phyloP scores from a whole-genome alignment of 345 rosid genomes.

The Bruguiera parviflora region DNA sequence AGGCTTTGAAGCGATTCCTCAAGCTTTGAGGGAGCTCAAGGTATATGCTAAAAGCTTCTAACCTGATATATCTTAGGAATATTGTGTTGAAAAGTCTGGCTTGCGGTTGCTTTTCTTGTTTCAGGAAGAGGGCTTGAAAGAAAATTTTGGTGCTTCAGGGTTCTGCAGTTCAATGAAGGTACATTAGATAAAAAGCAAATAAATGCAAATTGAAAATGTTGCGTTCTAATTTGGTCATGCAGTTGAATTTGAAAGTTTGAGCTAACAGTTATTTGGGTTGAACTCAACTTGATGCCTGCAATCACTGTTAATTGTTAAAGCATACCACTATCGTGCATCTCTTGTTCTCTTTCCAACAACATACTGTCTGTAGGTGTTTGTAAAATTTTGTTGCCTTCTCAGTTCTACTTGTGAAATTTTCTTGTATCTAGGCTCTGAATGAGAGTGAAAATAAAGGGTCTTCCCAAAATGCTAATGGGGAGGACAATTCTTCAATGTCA shows the following conservation, averaged over 20 bases:
- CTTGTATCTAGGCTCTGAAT: conserved; percentile 32
- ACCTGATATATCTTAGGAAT: background rate
- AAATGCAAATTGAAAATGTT: background rate
- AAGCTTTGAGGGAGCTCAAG: conserved; percentile 49
- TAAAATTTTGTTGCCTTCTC: background rate
- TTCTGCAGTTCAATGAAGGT: conserved; percentile 43
- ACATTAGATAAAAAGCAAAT: conserved; percentile 1
- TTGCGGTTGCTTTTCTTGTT: conserved; percentile 7
- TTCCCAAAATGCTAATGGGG: conserved; percentile 37
- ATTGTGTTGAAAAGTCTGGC: background rate
- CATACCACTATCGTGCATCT: background rate
- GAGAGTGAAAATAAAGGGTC: conserved; percentile 40
- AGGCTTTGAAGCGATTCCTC: conserved; percentile 69
- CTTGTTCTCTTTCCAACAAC: conserved; percentile 2
- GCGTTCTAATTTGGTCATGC: background rate
- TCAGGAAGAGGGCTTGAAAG: conserved; percentile 57
- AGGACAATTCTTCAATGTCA: conserved; percentile 42
- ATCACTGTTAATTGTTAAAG: background rate
- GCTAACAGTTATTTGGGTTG: background rate
- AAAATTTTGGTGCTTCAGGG: conserved; percentile 42
- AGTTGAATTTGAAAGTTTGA: background rate
- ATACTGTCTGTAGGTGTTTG: background rate
- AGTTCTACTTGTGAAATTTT: background rate
- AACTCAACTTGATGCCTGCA: background rate
- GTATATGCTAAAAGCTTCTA: conserved; percentile 21